phyloP scores from a whole-genome alignment of 805 yeast genomes.

The Candida golubevii region DNA sequence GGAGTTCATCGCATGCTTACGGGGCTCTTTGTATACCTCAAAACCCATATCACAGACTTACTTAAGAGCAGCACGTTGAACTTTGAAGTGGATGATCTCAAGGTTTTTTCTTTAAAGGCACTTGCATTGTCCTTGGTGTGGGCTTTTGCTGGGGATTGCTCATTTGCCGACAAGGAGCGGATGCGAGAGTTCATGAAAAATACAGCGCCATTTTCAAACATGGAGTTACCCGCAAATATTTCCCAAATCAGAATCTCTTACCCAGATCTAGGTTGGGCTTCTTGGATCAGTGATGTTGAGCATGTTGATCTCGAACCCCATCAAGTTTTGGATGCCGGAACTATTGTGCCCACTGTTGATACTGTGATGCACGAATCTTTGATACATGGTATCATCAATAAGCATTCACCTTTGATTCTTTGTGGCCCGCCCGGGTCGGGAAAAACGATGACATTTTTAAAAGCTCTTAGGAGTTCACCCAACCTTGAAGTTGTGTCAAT shows the following conservation, averaged over 20 bases:
- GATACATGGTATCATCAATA: slow-evolving; percentile 51
- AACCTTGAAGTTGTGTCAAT: slow-evolving; percentile 59
- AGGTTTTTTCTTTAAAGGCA: slow-evolving; percentile 28
- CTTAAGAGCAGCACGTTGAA: slow-evolving; percentile 5
- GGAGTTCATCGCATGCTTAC: slow-evolving; percentile 31
- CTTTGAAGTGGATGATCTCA: slow-evolving; percentile 20
- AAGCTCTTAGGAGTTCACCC: slow-evolving; percentile 56
- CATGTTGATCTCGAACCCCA: slow-evolving; percentile 49
- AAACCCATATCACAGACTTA: slow-evolving; percentile 28
- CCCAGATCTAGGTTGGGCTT: slow-evolving; percentile 45
- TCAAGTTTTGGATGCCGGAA: slow-evolving; percentile 54
- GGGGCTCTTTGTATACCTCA: slow-evolving; percentile 39
- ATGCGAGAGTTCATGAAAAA: slow-evolving; percentile 30
- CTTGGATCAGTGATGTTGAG: slow-evolving; percentile 39
- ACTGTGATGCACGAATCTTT: slow-evolving; percentile 64
- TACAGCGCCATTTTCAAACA: slow-evolving; percentile 14
- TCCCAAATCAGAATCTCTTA: slow-evolving; percentile 43
- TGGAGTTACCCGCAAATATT: slow-evolving; percentile 15
- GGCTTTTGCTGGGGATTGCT: slow-evolving; percentile 63
- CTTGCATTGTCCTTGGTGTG: slow-evolving; percentile 45
- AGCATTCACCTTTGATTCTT: slow-evolving; percentile 58
- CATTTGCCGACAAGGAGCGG: slow-evolving; percentile 31
- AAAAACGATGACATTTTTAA: slow-evolving; percentile 84
- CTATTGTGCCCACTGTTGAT: slow-evolving; percentile 75
- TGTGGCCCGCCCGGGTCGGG: slow-evolving; percentile 99